A percentile compares a stretch with the other conserved stretches of the same genome.
These are phyloP conservation scores for Thinopyrum elongatum DNA, from an alignment of 176 grass and related monocot species.

Conservation along the genomic window DNA sequence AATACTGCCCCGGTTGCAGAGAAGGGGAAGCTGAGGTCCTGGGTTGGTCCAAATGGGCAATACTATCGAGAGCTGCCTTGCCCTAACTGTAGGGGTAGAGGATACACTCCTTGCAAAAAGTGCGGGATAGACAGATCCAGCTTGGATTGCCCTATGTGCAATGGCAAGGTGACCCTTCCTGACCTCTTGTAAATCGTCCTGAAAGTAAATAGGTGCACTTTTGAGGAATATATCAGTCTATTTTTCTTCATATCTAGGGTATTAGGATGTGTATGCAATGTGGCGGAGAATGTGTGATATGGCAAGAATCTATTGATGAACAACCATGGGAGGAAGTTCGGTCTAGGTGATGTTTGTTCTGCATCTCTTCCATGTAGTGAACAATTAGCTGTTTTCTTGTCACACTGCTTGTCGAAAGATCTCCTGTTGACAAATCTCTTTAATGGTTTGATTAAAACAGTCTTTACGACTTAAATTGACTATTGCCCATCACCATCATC, in stretches of 20 bases:
- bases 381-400: neutral
- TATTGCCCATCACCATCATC: neutral
- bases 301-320: slow-evolving; percentile 96
- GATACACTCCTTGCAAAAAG: slow-evolving; percentile 75
- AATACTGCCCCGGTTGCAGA: slow-evolving; percentile 33
- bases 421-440: neutral
- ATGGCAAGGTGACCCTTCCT: slow-evolving; percentile 68
- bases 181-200: slow-evolving; percentile 8
- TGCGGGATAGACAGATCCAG: slow-evolving; percentile 86
- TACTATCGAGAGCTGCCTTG: slow-evolving; percentile 92
- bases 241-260: slow-evolving; percentile 55
- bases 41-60: slow-evolving; percentile 94
- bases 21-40: slow-evolving; percentile 72
- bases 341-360: slow-evolving; percentile 56
- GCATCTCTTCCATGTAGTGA: neutral
- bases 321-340: slow-evolving; percentile 83
- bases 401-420: neutral
- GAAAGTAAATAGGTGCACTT: neutral
- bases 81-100: slow-evolving; percentile 77
- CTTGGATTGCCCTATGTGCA: slow-evolving; percentile 70
- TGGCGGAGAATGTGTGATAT: slow-evolving; percentile 89
- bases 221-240: neutral
- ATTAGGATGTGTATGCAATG: slow-evolving; percentile 73
- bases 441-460: neutral
- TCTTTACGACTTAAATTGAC: neutral